Evolutionary conservation across 1,284 basidiomycete genomes (phyloP), one percentile per base, ranked within the genome.

Genomic region (Ganoderma boninense): DNA sequence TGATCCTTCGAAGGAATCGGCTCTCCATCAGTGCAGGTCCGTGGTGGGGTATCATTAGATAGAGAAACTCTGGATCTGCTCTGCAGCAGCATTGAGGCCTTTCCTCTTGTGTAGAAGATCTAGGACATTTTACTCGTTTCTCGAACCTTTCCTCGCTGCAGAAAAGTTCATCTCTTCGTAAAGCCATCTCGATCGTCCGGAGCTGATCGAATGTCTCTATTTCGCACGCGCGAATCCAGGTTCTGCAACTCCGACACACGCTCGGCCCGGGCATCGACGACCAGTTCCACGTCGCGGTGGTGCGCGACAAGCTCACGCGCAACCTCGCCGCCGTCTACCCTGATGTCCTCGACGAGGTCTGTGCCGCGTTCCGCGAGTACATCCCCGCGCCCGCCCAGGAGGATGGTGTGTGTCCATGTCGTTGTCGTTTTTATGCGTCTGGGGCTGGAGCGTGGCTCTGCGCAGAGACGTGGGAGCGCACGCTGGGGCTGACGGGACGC

Each of bases 291-390:
- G 73, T 80, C 35, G 60, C 75, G 4, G 76, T 79, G 59, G 75
- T 81, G 32, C 74, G 74, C 62, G 74, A 75, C 14, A 75, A 78
- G 18, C 70, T 80, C 38, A 80, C 77, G 42, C 69, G 75, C 52
- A 77, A 78, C 57, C 69, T 82, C n/a, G 73, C 69, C 13, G 69
- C 44, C 20, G 68, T 81, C 14, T 76, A 78, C 20, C 76, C 79
- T 4, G 74, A 74, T 20, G 70, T 81, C 7, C 54, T 77, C 11
- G 80, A 82, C 52, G 81, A 82, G 65, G 77, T 81, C 40, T 52
- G 64, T 0, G 60, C 65, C 20, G 79, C 77, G 10, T 79, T 78
- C 68, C 63, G 75, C 32, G 75, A 78, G 52, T 65, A 64, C 61
- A 62, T 77, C 68, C 69, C 74, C 73, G 62, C 75, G 69, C 69